Evolutionary conservation across 495 filamentous ascomycete species (phyloP), one percentile per base, ranked within the genome.

Genomic region (Penicillium diatomitis): DNA sequence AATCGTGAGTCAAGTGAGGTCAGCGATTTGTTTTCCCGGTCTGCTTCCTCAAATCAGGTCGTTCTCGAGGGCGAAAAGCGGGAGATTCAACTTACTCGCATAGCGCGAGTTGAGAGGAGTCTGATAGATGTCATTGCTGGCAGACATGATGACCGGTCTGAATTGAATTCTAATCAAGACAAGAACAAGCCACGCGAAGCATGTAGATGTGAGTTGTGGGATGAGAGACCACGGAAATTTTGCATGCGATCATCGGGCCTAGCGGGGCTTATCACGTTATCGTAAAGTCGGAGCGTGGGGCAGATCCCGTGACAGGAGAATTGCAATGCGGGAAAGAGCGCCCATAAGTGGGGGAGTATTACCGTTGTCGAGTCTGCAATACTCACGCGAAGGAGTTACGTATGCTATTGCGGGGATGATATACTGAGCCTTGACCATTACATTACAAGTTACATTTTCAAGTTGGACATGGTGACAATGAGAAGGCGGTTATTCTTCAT

Each of bases 21-120:
- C 38, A 49, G 12, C 20, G 9, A 37, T 5, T 34, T 29, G 32
- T 32, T 39, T 32, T 20, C 10, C 6, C 50, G 41, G n/a, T n/a
- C n/a, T n/a, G n/a, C n/a, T n/a, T n/a, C n/a, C 38, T 44, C 30
- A 12, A 38, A 46, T 45, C 42, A 44, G 20, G 31, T 11, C 50
- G 34, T 50, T 41, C 53, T 48, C 48, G 43, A 42, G 37, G 48
- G 45, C 42, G 40, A 41, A 47, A 48, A 29, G 44, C 29, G 38
- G 48, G 37, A 12, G 45, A 52, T 41, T 38, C 41, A 10, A 71
- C 71, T 71, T 74, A 70, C 78, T 86, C 55, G 80, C 77, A 73
- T 90, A 90, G 54, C 86, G 80, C 61, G 80, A 77, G 60, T 78
- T 81, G 54, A 90, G 73, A 49, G 85, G 79, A 31, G 86, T 88